Conservation (phyloP, 2,329 filamentous ascomycete species). For the Uncinocarpus reesii region DNA sequence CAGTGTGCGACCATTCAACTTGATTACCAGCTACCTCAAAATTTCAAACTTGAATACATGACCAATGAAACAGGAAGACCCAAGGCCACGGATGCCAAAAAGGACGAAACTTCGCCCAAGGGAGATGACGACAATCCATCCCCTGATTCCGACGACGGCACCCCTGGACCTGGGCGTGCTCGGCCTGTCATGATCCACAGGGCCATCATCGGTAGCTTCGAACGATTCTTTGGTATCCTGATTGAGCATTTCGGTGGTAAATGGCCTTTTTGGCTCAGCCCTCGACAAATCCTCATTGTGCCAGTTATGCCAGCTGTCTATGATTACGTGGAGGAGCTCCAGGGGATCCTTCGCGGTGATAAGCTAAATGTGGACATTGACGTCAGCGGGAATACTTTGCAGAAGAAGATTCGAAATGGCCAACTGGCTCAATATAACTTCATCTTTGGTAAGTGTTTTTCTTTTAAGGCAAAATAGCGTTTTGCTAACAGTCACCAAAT, state of each 20-base stretch:
- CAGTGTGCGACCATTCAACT: conserved; percentile 93
- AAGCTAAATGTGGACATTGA: conserved; percentile 42
- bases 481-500: conserved; percentile 11
- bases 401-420: conserved; percentile 43
- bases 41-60: conserved; percentile 81
- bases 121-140: conserved; percentile 31
- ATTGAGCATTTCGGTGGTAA: conserved; percentile 44
- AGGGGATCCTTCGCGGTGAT: conserved; percentile 35
- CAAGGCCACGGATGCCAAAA: conserved; percentile 32
- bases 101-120: conserved; percentile 28
- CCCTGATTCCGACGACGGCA: conserved; percentile 25
- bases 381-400: conserved; percentile 41
- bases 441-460: conserved; percentile 36
- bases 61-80: conserved; percentile 53
- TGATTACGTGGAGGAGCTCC: conserved; percentile 41
- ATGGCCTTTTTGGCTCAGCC: conserved; percentile 46
- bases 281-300: conserved; percentile 42
- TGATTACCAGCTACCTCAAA: conserved; percentile 74
- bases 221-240: conserved; percentile 43
- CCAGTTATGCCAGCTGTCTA: conserved; percentile 42
- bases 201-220: conserved; percentile 43
- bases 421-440: conserved; percentile 44
- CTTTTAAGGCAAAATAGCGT: conserved; percentile 15
- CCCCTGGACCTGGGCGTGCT: conserved; percentile 34
- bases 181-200: conserved; percentile 44